Conservation (phyloP, 208 protist genomes). For the Angomonas deanei region DNA sequence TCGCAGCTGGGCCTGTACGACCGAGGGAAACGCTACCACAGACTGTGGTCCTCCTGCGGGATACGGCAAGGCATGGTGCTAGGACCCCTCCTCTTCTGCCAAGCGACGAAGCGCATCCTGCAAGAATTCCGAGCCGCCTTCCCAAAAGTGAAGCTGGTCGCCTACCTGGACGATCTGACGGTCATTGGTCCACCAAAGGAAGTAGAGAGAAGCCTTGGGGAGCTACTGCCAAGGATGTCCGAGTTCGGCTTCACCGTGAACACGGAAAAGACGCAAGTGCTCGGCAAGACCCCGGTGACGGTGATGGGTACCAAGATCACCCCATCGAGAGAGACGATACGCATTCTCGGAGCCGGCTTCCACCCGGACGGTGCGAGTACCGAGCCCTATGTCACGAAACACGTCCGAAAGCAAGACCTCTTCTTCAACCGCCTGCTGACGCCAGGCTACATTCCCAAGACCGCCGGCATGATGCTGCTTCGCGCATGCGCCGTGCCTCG, state of each 20-base stretch:
- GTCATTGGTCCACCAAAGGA: no score
- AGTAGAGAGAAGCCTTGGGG: no score
- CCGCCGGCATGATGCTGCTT: neutral
- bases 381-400: neutral
- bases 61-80: neutral
- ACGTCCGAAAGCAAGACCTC: neutral
- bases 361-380: neutral
- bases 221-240: no score
- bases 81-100: no score
- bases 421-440: neutral
- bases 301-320: no score
- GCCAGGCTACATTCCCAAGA: neutral
- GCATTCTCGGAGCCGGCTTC: neutral
- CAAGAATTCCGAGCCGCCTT: no score
- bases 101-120: no score
- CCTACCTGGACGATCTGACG: no score
- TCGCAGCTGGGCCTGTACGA: neutral
- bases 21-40: neutral
- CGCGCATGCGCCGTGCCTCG: neutral
- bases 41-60: neutral
- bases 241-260: no score
- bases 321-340: neutral
- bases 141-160: no score
- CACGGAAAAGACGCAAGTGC: no score
- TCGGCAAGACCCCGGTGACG: no score